Conservation (phyloP, 1,284 basidiomycete species). For the Volvariella surrecta region DNA sequence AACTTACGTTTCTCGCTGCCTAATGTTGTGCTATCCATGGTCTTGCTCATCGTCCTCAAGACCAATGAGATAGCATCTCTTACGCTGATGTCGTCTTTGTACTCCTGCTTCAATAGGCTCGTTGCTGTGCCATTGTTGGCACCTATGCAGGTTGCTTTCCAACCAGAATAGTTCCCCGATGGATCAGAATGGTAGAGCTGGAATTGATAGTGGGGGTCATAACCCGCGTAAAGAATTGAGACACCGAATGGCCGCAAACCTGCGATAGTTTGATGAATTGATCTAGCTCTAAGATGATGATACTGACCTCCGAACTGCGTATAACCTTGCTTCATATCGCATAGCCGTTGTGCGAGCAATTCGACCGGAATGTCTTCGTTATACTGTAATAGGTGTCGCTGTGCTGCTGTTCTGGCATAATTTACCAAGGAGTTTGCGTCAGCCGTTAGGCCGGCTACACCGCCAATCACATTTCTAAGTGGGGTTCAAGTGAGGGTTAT, state of each 20-base stretch:
- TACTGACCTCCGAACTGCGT: constrained; percentile 89
- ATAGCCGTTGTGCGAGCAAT: constrained; percentile 87
- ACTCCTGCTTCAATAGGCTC: constrained; percentile 95
- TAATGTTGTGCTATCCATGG: constrained; percentile 97
- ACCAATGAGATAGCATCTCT: constrained; percentile 91
- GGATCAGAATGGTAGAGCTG: constrained; percentile 99
- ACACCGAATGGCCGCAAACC: constrained; percentile 98
- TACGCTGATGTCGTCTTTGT: constrained; percentile 89
- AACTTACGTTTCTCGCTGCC: constrained; percentile 88
- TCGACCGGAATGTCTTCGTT: constrained; percentile 99
- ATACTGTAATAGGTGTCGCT: constrained; percentile 83
- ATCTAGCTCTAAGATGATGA: neutral
- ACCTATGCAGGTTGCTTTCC: constrained; percentile 98
- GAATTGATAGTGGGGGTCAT: constrained; percentile 94
- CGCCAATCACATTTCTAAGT: constrained; percentile 88
- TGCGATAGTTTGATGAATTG: constrained; percentile 18
- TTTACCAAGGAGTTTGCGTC: constrained; percentile 98
- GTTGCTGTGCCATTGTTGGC: constrained; percentile 95
- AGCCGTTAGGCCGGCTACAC: constrained; percentile 93
- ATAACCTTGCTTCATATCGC: constrained; percentile 98
- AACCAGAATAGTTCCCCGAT: constrained; percentile 97
- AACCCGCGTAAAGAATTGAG: constrained; percentile 92
- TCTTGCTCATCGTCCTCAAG: constrained; percentile 96
- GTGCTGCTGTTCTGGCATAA: constrained; percentile 87
- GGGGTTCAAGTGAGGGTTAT: constrained; percentile 1